Conservation (phyloP, 202 grass and related monocot genomes). For the Carex sylvatica region DNA sequence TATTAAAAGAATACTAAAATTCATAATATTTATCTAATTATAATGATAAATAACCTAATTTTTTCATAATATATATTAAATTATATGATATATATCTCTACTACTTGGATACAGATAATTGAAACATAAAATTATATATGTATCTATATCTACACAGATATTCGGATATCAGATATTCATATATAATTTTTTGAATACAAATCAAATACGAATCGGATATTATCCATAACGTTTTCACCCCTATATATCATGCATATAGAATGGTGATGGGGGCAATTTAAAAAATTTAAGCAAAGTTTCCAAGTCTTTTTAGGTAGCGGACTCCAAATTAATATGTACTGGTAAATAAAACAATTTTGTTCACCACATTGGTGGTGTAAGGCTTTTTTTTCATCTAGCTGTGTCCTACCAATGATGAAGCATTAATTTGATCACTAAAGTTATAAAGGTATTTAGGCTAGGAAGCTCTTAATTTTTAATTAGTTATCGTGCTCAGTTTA, state of each 20-base stretch:
- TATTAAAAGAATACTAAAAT: too few species aligned
- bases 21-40: too few species aligned
- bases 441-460: background rate
- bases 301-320: background rate
- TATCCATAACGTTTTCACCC: too few species aligned
- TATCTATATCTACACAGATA: too few species aligned
- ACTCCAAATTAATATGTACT: background rate
- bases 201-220: too few species aligned
- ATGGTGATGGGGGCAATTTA: background rate
- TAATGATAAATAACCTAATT: too few species aligned
- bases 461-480: background rate
- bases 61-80: too few species aligned
- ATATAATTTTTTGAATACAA: too few species aligned
- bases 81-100: too few species aligned
- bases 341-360: background rate
- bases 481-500: background rate
- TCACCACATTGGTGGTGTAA: background rate
- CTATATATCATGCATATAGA: background rate
- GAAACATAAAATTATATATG: too few species aligned
- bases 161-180: too few species aligned
- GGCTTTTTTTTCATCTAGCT: background rate
- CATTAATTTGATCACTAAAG: constrained; percentile 2
- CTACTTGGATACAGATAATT: too few species aligned
- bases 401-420: background rate
- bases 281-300: background rate